Evolutionary conservation across 148 eudicot genomes (phyloP), one percentile per base, ranked within the genome.

Genomic region (Vaccinium vitisidaea): DNA sequence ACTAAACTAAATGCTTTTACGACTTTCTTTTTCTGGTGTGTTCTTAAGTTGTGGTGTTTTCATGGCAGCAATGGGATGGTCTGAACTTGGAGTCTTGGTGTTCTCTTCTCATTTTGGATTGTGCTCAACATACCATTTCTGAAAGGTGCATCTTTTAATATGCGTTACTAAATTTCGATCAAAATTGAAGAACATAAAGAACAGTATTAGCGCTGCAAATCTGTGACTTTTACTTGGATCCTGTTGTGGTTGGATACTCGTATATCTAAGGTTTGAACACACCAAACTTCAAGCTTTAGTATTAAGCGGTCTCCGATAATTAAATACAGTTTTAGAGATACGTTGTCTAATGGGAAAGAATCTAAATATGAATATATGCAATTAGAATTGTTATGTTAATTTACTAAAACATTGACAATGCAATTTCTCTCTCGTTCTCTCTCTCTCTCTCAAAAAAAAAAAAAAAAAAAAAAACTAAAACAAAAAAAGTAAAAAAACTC

Each of bases 21-120:
- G 14, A 25, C 25, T 25, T 77, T 50, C 11, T 77, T 77, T n/a
- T n/a, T 52, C 43, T 25, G 32, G 80, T 77, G 58, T 13, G 8
- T 5, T 77, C 25, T 52, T 23, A 76, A 52, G 55, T 50, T 5
- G 18, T 52, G 25, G 80, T 6, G 9, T 50, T 77, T 12, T 36
- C 15, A 77, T 52, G 61, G 58, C 30, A 0, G 32, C 23, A 12
- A 48, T 77, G 59, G 80, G 21, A 52, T 52, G 49, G 30, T 50
- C 30, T 25, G 59, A 52, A 23, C 59, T 25, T 77, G 59, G 59
- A 77, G 80, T 25, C 18, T 77, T 77, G 58, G 56, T 77, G 80
- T 14, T 53, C 39, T 15, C 80, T 52, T 53, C 49, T n/a, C 32
- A 49, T 21, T 25, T 76, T 50, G 3, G 8, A 76, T 76, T 18